Conservation (phyloP, 164 flowering plant genomes). For the Magnolia kwangsiensis region DNA sequence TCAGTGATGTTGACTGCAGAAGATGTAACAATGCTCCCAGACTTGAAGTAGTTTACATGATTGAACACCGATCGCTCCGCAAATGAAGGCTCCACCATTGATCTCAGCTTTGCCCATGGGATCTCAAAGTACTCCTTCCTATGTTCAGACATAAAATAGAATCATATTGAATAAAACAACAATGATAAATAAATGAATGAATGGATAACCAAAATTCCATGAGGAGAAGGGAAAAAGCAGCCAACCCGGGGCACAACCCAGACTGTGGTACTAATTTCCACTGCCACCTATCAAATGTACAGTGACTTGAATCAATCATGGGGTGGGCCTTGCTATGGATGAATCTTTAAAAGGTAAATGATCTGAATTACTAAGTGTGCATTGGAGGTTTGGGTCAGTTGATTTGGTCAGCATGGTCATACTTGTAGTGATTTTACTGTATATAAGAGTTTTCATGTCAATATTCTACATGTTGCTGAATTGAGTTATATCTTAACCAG, state of each 20-base stretch:
- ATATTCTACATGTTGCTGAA: not conserved
- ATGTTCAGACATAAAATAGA: slow-evolving; percentile 2
- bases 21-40: slow-evolving; percentile 49
- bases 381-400: not conserved
- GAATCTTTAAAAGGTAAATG: not conserved
- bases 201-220: not conserved
- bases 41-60: slow-evolving; percentile 64
- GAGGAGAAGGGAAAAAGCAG: not conserved
- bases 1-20: slow-evolving; percentile 44
- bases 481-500: too few relatives aligned
- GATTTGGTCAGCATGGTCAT: not conserved
- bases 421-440: not conserved
- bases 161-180: not conserved
- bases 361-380: not conserved
- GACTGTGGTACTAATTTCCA: not conserved
- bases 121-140: slow-evolving; percentile 94
- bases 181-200: not conserved
- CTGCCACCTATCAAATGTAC: not conserved
- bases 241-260: too few relatives aligned
- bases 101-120: slow-evolving; percentile 79
- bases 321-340: not conserved
- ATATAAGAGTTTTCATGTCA: not conserved
- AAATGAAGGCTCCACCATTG: slow-evolving; percentile 86
- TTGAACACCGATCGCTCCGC: slow-evolving; percentile 65
- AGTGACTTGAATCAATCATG: not conserved